Conservation (phyloP, 108 stramenopile genomes). For the Aureococcus anophagefferens region DNA sequence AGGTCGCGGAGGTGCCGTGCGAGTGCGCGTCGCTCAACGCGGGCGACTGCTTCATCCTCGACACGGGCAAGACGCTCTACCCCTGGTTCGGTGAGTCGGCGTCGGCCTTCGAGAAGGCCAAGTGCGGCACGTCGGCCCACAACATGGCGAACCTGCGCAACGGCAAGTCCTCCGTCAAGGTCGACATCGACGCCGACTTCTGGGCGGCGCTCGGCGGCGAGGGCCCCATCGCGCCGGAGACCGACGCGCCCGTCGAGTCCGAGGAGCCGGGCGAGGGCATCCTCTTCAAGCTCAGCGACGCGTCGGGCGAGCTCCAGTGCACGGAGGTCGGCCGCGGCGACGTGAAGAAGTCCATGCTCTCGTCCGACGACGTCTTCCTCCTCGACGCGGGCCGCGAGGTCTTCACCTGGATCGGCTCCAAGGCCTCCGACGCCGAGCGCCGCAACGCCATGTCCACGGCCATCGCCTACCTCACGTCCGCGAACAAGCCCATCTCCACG, state of each 20-base stretch:
- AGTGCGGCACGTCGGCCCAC: slow-evolving; percentile 45
- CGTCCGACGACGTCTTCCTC: slow-evolving; percentile 54
- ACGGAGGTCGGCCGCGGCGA: slow-evolving; percentile 45
- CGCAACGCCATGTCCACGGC: slow-evolving; percentile 12
- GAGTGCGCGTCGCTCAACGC: slow-evolving; percentile 50
- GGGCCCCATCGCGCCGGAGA: slow-evolving; percentile 35
- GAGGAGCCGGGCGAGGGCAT: slow-evolving; percentile 15
- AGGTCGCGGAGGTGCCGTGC: slow-evolving; percentile 53
- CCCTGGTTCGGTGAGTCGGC: slow-evolving; percentile 54
- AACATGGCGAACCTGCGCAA: slow-evolving; percentile 51
- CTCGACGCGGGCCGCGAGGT: slow-evolving; percentile 59
- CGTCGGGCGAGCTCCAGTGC: slow-evolving; percentile 38
- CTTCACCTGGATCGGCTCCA: slow-evolving; percentile 60
- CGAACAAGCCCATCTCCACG: not conserved
- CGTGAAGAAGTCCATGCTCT: slow-evolving; percentile 27
- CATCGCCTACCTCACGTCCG: slow-evolving; percentile 1
- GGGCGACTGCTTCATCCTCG: slow-evolving; percentile 79
- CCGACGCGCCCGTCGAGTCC: slow-evolving; percentile 18
- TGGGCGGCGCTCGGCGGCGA: slow-evolving; percentile 68
- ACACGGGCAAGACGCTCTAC: slow-evolving; percentile 62
- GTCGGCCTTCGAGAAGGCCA: slow-evolving; percentile 57
- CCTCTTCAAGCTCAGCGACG: slow-evolving; percentile 42
- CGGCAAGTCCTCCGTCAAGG: slow-evolving; percentile 34
- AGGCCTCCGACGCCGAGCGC: slow-evolving; percentile 11
- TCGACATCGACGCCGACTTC: slow-evolving; percentile 53